Base-by-base conservation (phyloP, 164 flowering plant species). In the Aristolochia fimbriata region DNA sequence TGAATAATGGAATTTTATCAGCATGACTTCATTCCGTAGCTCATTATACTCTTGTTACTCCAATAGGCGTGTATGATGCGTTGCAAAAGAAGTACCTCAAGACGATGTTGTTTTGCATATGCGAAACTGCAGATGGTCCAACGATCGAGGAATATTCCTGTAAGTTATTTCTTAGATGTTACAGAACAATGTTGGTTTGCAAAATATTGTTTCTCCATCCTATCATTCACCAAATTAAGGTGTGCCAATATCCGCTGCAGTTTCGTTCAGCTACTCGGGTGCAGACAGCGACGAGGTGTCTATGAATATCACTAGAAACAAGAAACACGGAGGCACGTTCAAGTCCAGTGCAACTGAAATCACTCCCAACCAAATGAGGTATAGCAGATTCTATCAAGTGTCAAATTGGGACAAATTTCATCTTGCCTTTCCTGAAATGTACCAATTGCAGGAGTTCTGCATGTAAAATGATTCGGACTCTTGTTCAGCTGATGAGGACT, bases 101-200 rank as follows among this genome's bases (percentile, higher is more conserved):
- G 58, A 86, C 86, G n/a, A 94, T 93, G 48, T 47, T 93, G 67
- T 93, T 93, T 80, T 82, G 94, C 54, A 64, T 93, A 15, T 86
- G 97, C 70, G 97, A 93, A 70, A 27, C 88, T 3, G 59, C 80
- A 2, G 92, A 85, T 13, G 98, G 98, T 16, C 83, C 90, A 12
- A 86, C 82, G 90, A 84, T 90, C 37, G 98, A 93, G 74, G 96
- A 93, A 67, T 93, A 93, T 75, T 71, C 95, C 30, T 91, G 98
- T 91, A 78, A 77, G 82, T 21, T 58, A 4, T 52, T 51, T 52
- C 24, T 60, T 20, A 25, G 2, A 31, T 31, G 37, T 31, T 7
- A 8, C 22, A 52, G 20, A 17, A 22, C 19, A 4, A 52, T 17
- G 4, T 52, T 17, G 19, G 14, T 17, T 3, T 11, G 19, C 12